Evolutionary conservation across 768 basidiomycete genomes (phyloP).

Genomic region (Naganishia onofrii): DNA sequence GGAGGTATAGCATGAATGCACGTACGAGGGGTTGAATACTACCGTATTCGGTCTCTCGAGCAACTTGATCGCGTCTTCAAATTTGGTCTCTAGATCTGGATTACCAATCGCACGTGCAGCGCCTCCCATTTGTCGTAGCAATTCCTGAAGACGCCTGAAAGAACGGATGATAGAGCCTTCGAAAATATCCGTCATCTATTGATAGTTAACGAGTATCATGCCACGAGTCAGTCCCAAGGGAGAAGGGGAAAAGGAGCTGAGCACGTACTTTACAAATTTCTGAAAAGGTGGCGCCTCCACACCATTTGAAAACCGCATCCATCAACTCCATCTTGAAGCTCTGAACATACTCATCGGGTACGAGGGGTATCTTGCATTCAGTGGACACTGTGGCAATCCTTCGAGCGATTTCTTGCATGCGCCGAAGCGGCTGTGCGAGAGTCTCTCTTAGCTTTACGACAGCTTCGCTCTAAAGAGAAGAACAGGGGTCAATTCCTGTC

Average conservation of each 20-base stretch:
- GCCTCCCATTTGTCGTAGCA: slow-evolving; percentile 88
- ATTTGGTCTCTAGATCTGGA: slow-evolving; percentile 86
- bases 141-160: slow-evolving; percentile 88
- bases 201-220: slow-evolving; percentile 12
- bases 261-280: slow-evolving; percentile 84
- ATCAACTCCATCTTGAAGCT: slow-evolving; percentile 98
- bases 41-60: slow-evolving; percentile 91
- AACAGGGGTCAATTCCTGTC: background rate
- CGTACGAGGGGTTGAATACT: slow-evolving; percentile 52
- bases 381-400: slow-evolving; percentile 96
- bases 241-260: slow-evolving; percentile 5
- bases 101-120: slow-evolving; percentile 93
- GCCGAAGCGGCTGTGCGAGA: slow-evolving; percentile 79
- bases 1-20: background rate
- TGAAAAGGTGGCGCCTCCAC: slow-evolving; percentile 91
- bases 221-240: background rate
- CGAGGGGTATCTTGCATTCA: slow-evolving; percentile 82
- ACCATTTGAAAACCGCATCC: slow-evolving; percentile 97
- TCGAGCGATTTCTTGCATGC: slow-evolving; percentile 92
- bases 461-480: slow-evolving; percentile 27
- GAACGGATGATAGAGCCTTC: slow-evolving; percentile 95
- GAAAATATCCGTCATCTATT: slow-evolving; percentile 90
- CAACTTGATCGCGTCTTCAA: slow-evolving; percentile 86
- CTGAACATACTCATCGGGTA: slow-evolving; percentile 90
- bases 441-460: slow-evolving; percentile 83